These are phyloP conservation scores for Cladosporium sphaerospermum DNA, from an alignment of 2,329 filamentous ascomycete species.

Conservation along the genomic window DNA sequence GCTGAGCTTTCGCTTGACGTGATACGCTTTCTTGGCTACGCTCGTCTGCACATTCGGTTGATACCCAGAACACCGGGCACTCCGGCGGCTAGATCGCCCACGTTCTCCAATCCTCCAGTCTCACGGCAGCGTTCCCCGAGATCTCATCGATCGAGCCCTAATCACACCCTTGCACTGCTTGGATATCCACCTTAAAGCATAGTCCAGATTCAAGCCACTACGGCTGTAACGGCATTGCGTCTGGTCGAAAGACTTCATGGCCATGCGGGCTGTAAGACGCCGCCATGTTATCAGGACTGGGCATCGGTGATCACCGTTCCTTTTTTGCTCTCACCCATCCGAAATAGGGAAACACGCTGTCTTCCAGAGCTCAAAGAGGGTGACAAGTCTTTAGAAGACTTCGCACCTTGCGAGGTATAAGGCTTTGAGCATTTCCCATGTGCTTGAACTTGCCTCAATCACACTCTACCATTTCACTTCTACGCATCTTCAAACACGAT, in stretches of 20 bases:
- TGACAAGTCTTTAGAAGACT: neutral
- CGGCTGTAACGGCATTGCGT: neutral
- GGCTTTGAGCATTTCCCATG: neutral
- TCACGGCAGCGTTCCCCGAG: neutral
- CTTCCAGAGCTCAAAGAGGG: neutral
- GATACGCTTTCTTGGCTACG: too few relatives aligned
- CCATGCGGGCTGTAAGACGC: neutral
- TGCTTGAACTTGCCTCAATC: neutral
- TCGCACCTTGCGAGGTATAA: neutral
- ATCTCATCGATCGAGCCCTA: conserved; percentile 1
- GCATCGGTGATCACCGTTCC: neutral
- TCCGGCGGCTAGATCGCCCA: too few relatives aligned
- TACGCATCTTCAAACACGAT: too few relatives aligned
- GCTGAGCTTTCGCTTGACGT: too few relatives aligned
- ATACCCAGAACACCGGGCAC: too few relatives aligned
- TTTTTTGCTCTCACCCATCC: too few relatives aligned
- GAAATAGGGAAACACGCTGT: too few relatives aligned
- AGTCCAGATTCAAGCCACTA: conserved; percentile 5
- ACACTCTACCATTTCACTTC: neutral
- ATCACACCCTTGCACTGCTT: neutral
- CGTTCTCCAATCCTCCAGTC: too few relatives aligned
- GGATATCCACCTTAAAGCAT: neutral
- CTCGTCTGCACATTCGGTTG: too few relatives aligned
- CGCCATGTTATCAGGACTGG: conserved; percentile 4
- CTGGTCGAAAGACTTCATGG: neutral